Conservation (phyloP, 495 filamentous ascomycete genomes). For the Evansstolkia leycettana region DNA sequence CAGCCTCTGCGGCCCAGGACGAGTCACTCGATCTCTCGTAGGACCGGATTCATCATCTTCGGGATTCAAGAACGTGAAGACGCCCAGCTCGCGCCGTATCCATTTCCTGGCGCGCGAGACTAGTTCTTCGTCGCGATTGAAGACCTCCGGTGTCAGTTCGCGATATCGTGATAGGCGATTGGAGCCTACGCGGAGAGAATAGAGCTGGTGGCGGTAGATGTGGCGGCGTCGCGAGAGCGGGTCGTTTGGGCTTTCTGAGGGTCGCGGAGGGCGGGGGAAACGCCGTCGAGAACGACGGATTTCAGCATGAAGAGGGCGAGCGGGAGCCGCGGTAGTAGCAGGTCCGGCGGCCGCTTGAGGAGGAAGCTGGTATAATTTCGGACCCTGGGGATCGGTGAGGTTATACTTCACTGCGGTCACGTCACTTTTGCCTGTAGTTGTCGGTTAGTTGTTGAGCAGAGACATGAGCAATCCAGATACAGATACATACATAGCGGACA, state of each 20-base stretch:
- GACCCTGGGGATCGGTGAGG: constrained; percentile 36
- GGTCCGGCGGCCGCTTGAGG: constrained; percentile 4
- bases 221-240: constrained; percentile 56
- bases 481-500: constrained; percentile 60
- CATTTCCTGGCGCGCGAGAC: constrained; percentile 76
- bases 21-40: constrained; percentile 9
- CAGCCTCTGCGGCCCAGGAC: constrained; percentile 24
- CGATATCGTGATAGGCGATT: constrained; percentile 71
- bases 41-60: constrained; percentile 15
- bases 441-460: constrained; percentile 7
- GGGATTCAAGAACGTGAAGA: constrained; percentile 64
- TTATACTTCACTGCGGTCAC: constrained; percentile 60
- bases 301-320: constrained; percentile 1
- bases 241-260: constrained; percentile 29
- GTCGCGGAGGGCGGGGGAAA: constrained; percentile 9
- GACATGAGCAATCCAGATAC: too few relatives aligned
- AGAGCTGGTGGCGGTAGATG: constrained; percentile 66
- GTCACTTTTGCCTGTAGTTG: constrained; percentile 43
- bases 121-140: constrained; percentile 52
- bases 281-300: constrained; percentile 3
- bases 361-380: constrained; percentile 41
- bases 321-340: constrained; percentile 1
- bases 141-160: constrained; percentile 56
- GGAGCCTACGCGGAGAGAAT: constrained; percentile 74
- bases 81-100: constrained; percentile 77